Evolutionary conservation across 495 filamentous ascomycete species (phyloP), one percentile per base, ranked within the genome.

Genomic region (Tuber magnatum): DNA sequence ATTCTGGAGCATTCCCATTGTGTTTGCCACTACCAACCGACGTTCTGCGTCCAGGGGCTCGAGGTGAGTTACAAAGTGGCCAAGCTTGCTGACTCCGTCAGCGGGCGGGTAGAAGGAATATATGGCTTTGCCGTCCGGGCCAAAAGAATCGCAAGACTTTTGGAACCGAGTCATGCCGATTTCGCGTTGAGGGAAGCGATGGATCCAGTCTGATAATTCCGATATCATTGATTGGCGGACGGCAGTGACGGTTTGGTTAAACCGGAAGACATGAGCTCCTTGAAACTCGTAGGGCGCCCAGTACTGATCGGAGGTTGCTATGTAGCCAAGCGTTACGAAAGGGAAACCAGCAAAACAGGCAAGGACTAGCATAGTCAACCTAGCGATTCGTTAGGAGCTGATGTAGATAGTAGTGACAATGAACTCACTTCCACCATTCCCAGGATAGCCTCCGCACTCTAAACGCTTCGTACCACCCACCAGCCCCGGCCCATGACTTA

Each of bases 41-140:
- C 69, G 76, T 20, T 79, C 76, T 22, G 65, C 68, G 68, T 78
- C 76, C 48, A 78, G 38, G 48, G 75, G 76, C 35, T 73, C 70
- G 35, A 78, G 35, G 38, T 68, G 75, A 24, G 77, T 79, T 20
- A 79, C 77, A 69, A 79, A 79, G 56, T 79, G 77, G 14, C 77
- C 77, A 48, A 79, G 41, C 1, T 71, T 14, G 28, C 69, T 79
- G 8, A 24, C 79, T 10, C 42, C 69, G 41, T 75, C 76, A 18
- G 77, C 77, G n/a, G 77, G 77, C 10, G 77, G 77, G 43, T 75
- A 79, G 42, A 79, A 79, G 22, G 77, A 68, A 40, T 79, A 75
- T 12, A 76, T 10, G 14, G 69, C 56, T 46, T 41, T 71, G 22
- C 76, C 76, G 35, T 77, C 72, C 20, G 74, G 74, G 38, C 72